Conservation (phyloP, 2,329 filamentous ascomycete species). For the Ascochyta viciae-villosae region DNA sequence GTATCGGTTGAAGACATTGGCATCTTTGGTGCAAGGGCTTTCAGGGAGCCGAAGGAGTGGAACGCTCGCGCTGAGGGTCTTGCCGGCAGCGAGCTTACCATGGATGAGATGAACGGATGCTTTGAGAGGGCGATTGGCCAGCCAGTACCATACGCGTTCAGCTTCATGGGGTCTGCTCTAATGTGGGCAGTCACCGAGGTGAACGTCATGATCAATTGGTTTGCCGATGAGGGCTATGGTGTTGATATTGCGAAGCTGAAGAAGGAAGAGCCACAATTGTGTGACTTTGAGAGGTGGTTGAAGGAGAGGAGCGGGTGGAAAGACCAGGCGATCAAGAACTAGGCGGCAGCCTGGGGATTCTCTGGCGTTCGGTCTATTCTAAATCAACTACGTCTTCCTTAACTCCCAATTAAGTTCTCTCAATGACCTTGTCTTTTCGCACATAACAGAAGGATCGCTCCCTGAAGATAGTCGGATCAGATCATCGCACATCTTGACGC, state of each 20-base stretch:
- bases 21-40: constrained; percentile 58
- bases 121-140: constrained; percentile 58
- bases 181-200: constrained; percentile 54
- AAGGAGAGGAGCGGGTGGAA: constrained; percentile 56
- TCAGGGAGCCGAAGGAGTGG: constrained; percentile 55
- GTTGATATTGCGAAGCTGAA: constrained; percentile 55
- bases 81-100: constrained; percentile 61
- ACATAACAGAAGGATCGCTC: too few species aligned
- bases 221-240: constrained; percentile 55
- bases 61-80: constrained; percentile 56
- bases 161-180: constrained; percentile 50
- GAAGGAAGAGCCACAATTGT: constrained; percentile 54
- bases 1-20: constrained; percentile 59
- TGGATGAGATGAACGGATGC: constrained; percentile 53
- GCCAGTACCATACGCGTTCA: constrained; percentile 53
- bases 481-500: background rate
- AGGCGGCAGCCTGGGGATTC: background rate
- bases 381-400: background rate
- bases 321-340: constrained; percentile 23
- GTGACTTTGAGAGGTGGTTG: constrained; percentile 58
- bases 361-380: background rate
- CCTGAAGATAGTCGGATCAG: background rate
- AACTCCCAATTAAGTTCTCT: background rate
- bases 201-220: constrained; percentile 60
- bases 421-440: background rate